Percentiles rank a stretch among this genome's conserved stretches.
These are phyloP conservation scores for Pichia californica DNA, from an alignment of 805 yeast genomes.

Conservation along the genomic window DNA sequence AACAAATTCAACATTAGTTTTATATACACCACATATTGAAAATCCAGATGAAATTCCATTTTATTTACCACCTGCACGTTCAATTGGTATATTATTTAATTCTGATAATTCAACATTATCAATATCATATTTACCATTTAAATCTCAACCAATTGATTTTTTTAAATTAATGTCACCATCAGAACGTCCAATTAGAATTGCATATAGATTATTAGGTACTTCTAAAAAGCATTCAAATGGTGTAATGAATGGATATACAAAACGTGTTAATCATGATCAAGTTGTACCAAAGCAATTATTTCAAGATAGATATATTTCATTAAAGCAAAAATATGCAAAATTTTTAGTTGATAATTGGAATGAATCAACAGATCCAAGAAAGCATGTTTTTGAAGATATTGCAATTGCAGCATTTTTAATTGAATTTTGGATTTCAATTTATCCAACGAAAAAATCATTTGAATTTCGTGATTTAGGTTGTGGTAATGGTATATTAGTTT, in stretches of 20 bases:
- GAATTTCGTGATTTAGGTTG: conserved; percentile 89
- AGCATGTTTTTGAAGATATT: conserved; percentile 93
- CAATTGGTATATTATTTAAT: conserved; percentile 60
- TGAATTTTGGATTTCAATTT: conserved; percentile 67
- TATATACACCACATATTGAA: conserved; percentile 73
- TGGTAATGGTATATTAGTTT: conserved; percentile 85
- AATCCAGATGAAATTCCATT: conserved; percentile 63
- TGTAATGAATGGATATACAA: conserved; percentile 75
- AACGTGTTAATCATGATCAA: conserved; percentile 81
- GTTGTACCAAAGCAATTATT: conserved; percentile 78
- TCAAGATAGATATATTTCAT: conserved; percentile 71
- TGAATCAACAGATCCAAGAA: conserved; percentile 91
- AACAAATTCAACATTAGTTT: conserved; percentile 45
- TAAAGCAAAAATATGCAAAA: conserved; percentile 79
- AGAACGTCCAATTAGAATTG: conserved; percentile 74
- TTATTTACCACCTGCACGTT: conserved; percentile 80
- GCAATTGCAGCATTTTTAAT: conserved; percentile 93
- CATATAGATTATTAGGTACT: conserved; percentile 71
- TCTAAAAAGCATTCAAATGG: conserved; percentile 81
- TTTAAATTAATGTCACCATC: conserved; percentile 33
- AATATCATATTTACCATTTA: conserved; percentile 69
- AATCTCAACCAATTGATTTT: conserved; percentile 20
- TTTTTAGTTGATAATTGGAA: conserved; percentile 74
- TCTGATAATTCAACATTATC: conserved; percentile 43
- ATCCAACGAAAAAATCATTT: conserved; percentile 35